phyloP scores from a whole-genome alignment of 345 rosid genomes.

The Pistacia integerrima region DNA sequence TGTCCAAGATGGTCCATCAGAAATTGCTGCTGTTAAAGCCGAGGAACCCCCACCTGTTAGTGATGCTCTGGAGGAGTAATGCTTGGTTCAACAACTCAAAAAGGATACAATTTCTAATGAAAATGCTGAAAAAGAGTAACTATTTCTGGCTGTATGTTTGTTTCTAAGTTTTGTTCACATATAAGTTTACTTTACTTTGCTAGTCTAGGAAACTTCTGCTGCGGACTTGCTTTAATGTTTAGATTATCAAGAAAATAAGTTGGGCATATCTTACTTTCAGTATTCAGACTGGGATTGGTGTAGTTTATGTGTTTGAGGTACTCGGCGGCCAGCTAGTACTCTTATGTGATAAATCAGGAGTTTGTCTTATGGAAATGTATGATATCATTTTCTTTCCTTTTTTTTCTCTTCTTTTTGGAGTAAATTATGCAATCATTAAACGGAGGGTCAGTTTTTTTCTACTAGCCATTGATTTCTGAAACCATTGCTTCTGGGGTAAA shows the following conservation, averaged over 20 bases:
- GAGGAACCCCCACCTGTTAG: constrained; percentile 29
- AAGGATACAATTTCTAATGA: neutral
- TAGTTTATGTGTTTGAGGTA: neutral
- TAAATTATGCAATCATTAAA: neutral
- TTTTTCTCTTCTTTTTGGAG: neutral
- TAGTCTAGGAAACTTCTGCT: constrained; percentile 11
- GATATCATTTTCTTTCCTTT: neutral
- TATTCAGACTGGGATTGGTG: constrained; percentile 13
- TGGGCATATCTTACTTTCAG: constrained; percentile 7
- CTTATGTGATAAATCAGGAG: neutral
- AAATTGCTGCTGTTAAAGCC: constrained; percentile 6
- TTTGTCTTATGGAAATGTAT: neutral
- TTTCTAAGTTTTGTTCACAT: constrained; percentile 3
- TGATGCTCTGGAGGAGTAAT: constrained; percentile 41
- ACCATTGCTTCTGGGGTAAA: neutral
- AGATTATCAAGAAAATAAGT: constrained; percentile 13
- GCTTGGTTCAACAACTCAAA: neutral
- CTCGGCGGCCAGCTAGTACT: neutral
- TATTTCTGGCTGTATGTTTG: constrained; percentile 16
- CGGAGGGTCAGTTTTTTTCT: neutral
- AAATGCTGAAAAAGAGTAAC: constrained; percentile 17
- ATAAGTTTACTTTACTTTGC: constrained; percentile 20
- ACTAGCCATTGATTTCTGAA: neutral
- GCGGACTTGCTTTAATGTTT: constrained; percentile 13
- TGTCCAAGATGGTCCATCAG: constrained; percentile 49